A percentile compares a stretch with the other conserved stretches of the same genome.
phyloP scores from a whole-genome alignment of 176 grass and related monocot genomes.

The Coix lacrymajobi region DNA sequence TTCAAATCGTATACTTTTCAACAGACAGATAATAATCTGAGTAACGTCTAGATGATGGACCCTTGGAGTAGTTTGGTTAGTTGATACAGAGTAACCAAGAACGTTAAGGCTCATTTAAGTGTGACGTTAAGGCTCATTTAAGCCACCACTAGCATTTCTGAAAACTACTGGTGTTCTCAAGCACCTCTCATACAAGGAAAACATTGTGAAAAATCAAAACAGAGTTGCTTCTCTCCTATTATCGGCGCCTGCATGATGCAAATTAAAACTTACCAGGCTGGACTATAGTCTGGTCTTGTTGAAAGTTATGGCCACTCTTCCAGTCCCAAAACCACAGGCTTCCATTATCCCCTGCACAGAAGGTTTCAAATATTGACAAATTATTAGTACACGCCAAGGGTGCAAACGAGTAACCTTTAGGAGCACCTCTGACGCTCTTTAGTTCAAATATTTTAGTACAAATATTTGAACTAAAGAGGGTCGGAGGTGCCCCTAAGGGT shows the following conservation, averaged over 20 bases:
- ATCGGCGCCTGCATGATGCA: not conserved
- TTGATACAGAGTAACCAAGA: not conserved
- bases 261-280: slow-evolving; percentile 3
- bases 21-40: not conserved
- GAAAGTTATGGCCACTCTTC: slow-evolving; percentile 99
- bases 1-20: not conserved
- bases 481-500: too few relatives aligned
- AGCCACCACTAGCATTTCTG: not conserved
- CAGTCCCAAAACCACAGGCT: slow-evolving; percentile 99
- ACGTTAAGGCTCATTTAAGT: not conserved
- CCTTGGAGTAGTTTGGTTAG: not conserved
- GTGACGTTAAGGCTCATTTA: not conserved
- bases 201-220: not conserved
- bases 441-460: too few relatives aligned
- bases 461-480: too few relatives aligned
- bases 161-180: not conserved
- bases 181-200: not conserved
- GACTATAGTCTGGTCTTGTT: slow-evolving; percentile 92
- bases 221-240: not conserved
- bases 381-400: not conserved
- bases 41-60: not conserved
- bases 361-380: not conserved
- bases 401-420: too few relatives aligned
- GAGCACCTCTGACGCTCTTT: too few relatives aligned
- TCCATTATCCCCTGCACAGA: slow-evolving; percentile 69